phyloP scores from a whole-genome alignment of 371 early-diverging fungal species.

The Rhizopus stolonifer region DNA sequence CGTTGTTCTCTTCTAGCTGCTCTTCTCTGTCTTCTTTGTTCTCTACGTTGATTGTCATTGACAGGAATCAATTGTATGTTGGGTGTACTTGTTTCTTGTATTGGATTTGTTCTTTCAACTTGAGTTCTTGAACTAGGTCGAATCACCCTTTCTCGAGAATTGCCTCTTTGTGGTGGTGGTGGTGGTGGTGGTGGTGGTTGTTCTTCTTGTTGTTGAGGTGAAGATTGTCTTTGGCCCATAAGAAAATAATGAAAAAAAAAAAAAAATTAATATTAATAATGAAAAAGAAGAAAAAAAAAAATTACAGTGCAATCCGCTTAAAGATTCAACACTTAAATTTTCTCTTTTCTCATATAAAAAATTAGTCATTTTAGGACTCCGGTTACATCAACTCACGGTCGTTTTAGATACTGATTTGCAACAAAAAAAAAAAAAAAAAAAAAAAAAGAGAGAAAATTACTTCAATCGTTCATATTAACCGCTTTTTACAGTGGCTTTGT shows the following conservation, averaged over 20 bases:
- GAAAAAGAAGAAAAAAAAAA: neutral
- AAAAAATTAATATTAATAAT: neutral
- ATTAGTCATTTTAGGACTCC: too few species aligned
- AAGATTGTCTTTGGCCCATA: slow-evolving; percentile 27
- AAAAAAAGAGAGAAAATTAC: neutral
- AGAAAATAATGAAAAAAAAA: neutral
- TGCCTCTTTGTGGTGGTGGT: too few species aligned
- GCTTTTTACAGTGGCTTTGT: too few species aligned
- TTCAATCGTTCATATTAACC: neutral
- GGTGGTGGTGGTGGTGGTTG: slow-evolving; percentile 1
- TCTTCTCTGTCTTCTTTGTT: slow-evolving; percentile 15
- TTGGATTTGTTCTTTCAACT: slow-evolving; percentile 8
- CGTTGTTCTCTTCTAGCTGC: slow-evolving; percentile 8
- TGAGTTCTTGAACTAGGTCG: slow-evolving; percentile 11
- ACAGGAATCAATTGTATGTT: slow-evolving; percentile 1
- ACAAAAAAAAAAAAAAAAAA: too few species aligned
- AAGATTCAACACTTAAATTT: too few species aligned
- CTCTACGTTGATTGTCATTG: slow-evolving; percentile 16
- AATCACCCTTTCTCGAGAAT: slow-evolving; percentile 8
- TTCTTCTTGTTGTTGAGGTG: slow-evolving; percentile 6
- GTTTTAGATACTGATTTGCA: too few species aligned
- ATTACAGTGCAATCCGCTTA: too few species aligned
- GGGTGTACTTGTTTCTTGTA: neutral
- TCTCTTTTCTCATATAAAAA: too few species aligned
- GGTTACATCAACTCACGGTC: too few species aligned